Evolutionary conservation across 2,329 filamentous ascomycete genomes (phyloP).

Genomic region (Colletotrichum noveboracense): DNA sequence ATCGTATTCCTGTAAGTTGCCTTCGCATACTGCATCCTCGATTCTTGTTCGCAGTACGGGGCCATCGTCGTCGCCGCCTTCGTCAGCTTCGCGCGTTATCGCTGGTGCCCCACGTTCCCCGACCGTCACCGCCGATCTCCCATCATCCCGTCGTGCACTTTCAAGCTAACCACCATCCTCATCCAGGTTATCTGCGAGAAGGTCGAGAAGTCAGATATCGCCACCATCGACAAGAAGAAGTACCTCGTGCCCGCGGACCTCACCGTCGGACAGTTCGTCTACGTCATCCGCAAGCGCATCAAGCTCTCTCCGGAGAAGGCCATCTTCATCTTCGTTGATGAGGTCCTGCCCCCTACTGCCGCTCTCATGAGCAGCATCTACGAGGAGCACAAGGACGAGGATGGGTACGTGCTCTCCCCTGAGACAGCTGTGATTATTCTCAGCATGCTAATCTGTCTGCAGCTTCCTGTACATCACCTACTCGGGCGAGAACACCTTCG

Average conservation of each 20-base stretch:
- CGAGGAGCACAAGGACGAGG: slow-evolving; percentile 94
- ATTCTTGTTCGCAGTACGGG: background rate
- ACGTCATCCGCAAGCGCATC: slow-evolving; percentile 99
- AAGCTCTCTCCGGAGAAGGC: slow-evolving; percentile 99
- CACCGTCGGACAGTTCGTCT: slow-evolving; percentile 99
- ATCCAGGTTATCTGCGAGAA: slow-evolving; percentile 97
- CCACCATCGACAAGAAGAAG: slow-evolving; percentile 99
- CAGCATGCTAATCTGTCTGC: slow-evolving; percentile 9
- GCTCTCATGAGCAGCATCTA: slow-evolving; percentile 99
- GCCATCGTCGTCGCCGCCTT: background rate
- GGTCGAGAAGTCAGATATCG: slow-evolving; percentile 98
- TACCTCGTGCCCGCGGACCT: slow-evolving; percentile 97
- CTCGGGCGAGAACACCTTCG: slow-evolving; percentile 99
- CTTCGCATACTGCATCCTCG: background rate
- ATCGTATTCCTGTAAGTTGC: slow-evolving; percentile 90
- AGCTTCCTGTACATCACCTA: slow-evolving; percentile 99
- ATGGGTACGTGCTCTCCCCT: slow-evolving; percentile 55
- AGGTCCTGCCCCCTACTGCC: slow-evolving; percentile 94
- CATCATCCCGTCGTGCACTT: background rate
- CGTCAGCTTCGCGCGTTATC: slow-evolving; percentile 14
- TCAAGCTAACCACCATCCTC: slow-evolving; percentile 24
- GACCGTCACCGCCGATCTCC: slow-evolving; percentile 18
- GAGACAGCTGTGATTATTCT: background rate
- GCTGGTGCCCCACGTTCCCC: slow-evolving; percentile 10
- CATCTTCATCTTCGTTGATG: slow-evolving; percentile 99